Evolutionary conservation across 164 flowering plant species (phyloP), one percentile per base, ranked within the genome.

Genomic region (Tetracentron sinense): DNA sequence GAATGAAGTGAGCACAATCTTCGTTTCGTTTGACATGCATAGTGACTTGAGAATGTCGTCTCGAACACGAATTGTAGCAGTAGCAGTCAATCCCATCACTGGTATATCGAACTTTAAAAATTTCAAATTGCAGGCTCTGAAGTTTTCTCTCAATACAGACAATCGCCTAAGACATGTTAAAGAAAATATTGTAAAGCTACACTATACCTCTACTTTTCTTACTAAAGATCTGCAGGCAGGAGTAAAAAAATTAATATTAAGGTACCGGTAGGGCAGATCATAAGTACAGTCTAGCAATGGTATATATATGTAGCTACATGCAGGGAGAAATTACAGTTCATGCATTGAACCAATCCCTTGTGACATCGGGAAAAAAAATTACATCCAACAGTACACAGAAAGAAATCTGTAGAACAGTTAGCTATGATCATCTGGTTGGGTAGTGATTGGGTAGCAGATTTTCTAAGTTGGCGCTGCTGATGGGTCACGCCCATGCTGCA

Each of bases 21-120:
- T 85, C 71, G 90, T 76, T 54, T 79, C 86, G 58, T 75, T 73
- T 14, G 90, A 83, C 96, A 92, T 85, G 77, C 65, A n/a, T 29
- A 92, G 69, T 26, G 90, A 82, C 69, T 83, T 56, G 22, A 85
- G 70, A 62, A 92, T 86, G 75, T 92, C 98, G 67, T 83, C 86
- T 55, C 86, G 87, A 63, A 90, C 98, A 56, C 60, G 75, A 66
- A 63, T 54, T 23, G 98, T 90, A 66, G 98, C 98, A 72, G 98
- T 90, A 55, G 98, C 98, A 69, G 96, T 92, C 85, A 92, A 79
- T 51, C 96, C 98, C 98, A 92, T 92, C 67, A 92, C 53, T 22
- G 98, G 96, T 49, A 92, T 77, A 72, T 89, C 86, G 69, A 31
- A 80, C 64, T 82, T 72, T 33, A 89, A 69, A 62, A 74, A 89